Conservation (phyloP, 108 stramenopile species). For the Craspedostauros australis region DNA sequence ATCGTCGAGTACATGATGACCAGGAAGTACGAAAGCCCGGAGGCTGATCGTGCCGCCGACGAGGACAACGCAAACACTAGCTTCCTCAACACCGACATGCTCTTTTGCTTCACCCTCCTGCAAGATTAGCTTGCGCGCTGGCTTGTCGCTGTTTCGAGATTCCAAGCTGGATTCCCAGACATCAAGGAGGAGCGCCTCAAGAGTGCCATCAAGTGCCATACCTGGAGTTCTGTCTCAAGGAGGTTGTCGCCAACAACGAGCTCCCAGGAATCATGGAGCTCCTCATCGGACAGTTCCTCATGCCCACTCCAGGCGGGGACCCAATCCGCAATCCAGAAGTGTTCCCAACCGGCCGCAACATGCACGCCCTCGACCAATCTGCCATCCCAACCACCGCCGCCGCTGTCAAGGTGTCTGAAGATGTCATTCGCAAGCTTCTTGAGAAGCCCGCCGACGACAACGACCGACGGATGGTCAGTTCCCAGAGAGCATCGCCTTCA, state of each 20-base stretch:
- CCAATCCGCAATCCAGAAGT: constrained; percentile 97
- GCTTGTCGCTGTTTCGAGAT: no score
- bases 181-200: constrained; percentile 75
- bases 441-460: constrained; percentile 86
- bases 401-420: constrained; percentile 85
- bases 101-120: no score
- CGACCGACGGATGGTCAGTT: constrained; percentile 71
- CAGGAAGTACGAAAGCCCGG: constrained; percentile 64
- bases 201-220: constrained; percentile 81
- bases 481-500: constrained; percentile 94
- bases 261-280: constrained; percentile 90
- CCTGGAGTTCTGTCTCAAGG: constrained; percentile 95
- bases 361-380: constrained; percentile 95
- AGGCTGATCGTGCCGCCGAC: constrained; percentile 54
- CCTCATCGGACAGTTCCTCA: constrained; percentile 90
- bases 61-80: constrained; percentile 90
- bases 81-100: no score
- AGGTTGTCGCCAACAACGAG: constrained; percentile 96
- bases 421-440: constrained; percentile 82
- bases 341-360: constrained; percentile 92
- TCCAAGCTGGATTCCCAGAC: constrained; percentile 79
- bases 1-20: constrained; percentile 88
- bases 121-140: no score
- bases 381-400: constrained; percentile 93
- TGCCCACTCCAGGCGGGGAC: constrained; percentile 95